These are phyloP conservation scores for Bryum argenteum DNA, from an alignment of 225 moss, liverwort and hornwort genomes.

Conservation along the genomic window DNA sequence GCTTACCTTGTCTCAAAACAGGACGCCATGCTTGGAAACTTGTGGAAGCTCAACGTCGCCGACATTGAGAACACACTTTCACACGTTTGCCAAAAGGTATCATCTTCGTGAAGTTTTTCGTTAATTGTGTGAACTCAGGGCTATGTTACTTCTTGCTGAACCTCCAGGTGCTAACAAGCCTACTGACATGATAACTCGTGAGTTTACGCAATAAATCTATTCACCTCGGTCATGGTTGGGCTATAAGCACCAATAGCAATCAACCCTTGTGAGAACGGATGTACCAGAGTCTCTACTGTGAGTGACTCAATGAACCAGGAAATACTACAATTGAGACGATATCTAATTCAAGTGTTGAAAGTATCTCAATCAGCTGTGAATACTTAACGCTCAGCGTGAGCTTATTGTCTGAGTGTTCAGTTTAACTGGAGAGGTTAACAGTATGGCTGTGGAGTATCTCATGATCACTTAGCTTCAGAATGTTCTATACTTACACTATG, in stretches of 20 bases:
- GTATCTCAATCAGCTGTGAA: neutral
- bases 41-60: constrained; percentile 93
- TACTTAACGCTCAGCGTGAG: neutral
- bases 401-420: neutral
- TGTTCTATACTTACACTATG: neutral
- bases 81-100: constrained; percentile 78
- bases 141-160: no score
- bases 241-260: neutral
- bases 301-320: neutral
- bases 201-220: no score
- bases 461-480: neutral
- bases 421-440: neutral
- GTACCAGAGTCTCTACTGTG: constrained; percentile 6
- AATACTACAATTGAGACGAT: constrained; percentile 5
- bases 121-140: neutral
- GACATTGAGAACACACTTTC: constrained; percentile 86
- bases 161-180: no score
- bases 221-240: no score
- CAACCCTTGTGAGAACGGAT: neutral
- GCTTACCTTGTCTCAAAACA: constrained; percentile 68
- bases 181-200: no score
- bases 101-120: neutral
- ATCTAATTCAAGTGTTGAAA: no score
- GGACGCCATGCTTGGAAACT: constrained; percentile 61
- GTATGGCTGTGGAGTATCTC: neutral